Percentiles rank a stretch among this genome's conserved stretches.
Conservation (phyloP, 2,329 filamentous ascomycete genomes). For the Chaetomiaceae sp. region DNA sequence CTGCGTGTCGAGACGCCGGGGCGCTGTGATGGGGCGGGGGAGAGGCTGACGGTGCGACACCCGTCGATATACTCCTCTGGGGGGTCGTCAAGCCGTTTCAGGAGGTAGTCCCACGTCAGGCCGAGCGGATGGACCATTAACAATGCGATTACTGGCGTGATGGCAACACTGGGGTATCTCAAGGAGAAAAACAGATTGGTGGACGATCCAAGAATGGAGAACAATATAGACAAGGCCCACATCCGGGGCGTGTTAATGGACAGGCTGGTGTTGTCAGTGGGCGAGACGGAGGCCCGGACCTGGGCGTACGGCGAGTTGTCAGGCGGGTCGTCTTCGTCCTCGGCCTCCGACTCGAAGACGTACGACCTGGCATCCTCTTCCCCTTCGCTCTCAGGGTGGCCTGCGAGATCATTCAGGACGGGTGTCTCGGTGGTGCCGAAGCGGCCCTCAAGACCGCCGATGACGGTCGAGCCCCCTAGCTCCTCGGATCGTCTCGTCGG, state of each 20-base stretch:
- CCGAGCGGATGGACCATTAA: conserved; percentile 80
- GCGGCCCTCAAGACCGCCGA: conserved; percentile 48
- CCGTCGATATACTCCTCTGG: conserved; percentile 43
- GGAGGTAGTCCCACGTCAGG: conserved; percentile 65
- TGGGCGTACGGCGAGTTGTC: conserved; percentile 73
- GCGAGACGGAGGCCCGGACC: conserved; percentile 72
- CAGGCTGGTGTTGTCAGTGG: conserved; percentile 67
- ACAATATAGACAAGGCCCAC: conserved; percentile 76
- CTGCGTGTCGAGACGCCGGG: conserved; percentile 20
- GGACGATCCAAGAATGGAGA: conserved; percentile 73
- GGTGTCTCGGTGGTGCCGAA: conserved; percentile 46
- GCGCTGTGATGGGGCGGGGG: conserved; percentile 15
- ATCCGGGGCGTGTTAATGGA: conserved; percentile 84
- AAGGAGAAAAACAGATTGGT: conserved; percentile 86
- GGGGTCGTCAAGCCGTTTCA: conserved; percentile 58
- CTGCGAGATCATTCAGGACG: conserved; percentile 40
- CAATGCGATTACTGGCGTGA: conserved; percentile 81
- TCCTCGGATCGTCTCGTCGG: conserved; percentile 40
- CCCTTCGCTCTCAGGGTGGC: conserved; percentile 27
- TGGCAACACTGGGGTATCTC: conserved; percentile 83
- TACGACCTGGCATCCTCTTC: conserved; percentile 29
- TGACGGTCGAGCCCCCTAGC: conserved; percentile 45
- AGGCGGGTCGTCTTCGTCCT: conserved; percentile 45
- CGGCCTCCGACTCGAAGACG: conserved; percentile 32
- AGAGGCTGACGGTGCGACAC: conserved; percentile 23